Conservation (phyloP, 2,329 filamentous ascomycete genomes). For the Microcyclosporella mali region DNA sequence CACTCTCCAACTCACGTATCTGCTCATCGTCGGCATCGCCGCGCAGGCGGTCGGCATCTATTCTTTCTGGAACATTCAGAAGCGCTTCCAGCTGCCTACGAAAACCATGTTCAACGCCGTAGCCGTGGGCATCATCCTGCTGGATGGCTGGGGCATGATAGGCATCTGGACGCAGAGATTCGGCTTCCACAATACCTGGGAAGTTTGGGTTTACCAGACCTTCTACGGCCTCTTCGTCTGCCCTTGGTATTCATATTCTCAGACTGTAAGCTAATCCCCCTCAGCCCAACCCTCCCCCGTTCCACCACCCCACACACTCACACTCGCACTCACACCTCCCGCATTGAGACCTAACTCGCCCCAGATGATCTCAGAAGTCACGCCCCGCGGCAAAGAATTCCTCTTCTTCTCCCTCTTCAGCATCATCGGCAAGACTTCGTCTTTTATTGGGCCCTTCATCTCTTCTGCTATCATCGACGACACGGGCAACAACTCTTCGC, state of each 20-base stretch:
- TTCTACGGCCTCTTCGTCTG: conserved; percentile 63
- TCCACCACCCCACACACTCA: not conserved
- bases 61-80: conserved; percentile 53
- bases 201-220: conserved; percentile 20
- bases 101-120: conserved; percentile 65
- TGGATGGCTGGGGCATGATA: conserved; percentile 56
- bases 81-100: conserved; percentile 52
- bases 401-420: conserved; percentile 65
- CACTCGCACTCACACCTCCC: not conserved
- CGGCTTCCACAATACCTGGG: conserved; percentile 21
- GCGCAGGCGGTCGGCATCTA: conserved; percentile 59
- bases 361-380: conserved; percentile 61
- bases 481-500: conserved; percentile 52
- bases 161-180: conserved; percentile 51
- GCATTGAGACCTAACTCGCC: too few species aligned
- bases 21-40: conserved; percentile 60
- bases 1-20: conserved; percentile 58
- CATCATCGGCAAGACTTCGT: conserved; percentile 62
- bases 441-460: conserved; percentile 64
- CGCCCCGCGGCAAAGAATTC: conserved; percentile 62
- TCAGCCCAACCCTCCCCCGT: too few species aligned
- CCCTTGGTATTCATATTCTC: conserved; percentile 64
- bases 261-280: conserved; percentile 41
- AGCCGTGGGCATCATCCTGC: conserved; percentile 55
- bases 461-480: conserved; percentile 63